Evolutionary conservation across 202 grass and related monocot species (phyloP).

Genomic region (Bolboschoenoplectus hybrid): DNA sequence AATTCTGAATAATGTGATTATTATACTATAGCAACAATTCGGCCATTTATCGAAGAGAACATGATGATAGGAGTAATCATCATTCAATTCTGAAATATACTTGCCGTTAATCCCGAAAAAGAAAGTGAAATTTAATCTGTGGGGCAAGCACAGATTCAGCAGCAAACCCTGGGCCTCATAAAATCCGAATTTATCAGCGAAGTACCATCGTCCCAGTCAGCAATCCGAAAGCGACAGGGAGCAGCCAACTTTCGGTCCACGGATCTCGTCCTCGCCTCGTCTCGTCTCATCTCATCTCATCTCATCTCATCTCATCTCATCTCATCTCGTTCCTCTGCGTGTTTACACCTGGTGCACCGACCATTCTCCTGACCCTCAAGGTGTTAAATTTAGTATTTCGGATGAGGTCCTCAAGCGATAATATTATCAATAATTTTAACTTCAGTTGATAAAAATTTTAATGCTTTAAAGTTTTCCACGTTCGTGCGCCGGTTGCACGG

Average conservation of each 20-base stretch:
- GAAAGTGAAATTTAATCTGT: not conserved
- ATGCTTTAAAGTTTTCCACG: not conserved
- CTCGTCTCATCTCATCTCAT: not conserved
- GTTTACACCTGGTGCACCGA: not conserved
- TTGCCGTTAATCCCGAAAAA: not conserved
- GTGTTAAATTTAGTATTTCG: not conserved
- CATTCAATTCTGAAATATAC: not conserved
- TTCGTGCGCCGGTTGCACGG: not conserved
- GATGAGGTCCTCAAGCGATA: not conserved
- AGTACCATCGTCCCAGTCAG: conserved; percentile 17
- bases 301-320: not conserved
- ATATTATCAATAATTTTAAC: not conserved
- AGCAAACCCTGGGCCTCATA: not conserved
- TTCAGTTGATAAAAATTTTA: no score
- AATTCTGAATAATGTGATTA: no score
- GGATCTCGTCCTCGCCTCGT: not conserved
- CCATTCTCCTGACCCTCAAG: not conserved
- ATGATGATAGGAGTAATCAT: not conserved
- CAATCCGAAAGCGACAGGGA: conserved; percentile 17
- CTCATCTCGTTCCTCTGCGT: not conserved
- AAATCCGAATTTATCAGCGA: not conserved
- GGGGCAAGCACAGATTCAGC: not conserved
- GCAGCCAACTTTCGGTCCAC: conserved; percentile 40
- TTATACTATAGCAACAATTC: no score
- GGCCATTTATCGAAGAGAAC: no score